A percentile compares a stretch with the other conserved stretches of the same genome.
Conservation (phyloP, 805 yeast genomes). For the Candida sanyiensis region DNA sequence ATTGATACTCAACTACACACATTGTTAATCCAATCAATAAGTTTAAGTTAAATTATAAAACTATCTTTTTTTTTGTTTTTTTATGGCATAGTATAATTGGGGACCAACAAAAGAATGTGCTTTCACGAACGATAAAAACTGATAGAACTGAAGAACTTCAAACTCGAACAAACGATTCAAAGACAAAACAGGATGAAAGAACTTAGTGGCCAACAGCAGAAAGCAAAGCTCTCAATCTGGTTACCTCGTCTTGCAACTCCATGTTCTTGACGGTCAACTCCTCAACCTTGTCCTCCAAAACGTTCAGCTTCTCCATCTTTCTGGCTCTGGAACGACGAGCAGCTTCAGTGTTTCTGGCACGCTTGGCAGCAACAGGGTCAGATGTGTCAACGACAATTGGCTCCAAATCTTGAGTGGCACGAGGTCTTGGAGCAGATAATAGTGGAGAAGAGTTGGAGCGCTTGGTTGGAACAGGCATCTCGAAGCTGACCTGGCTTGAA, state of each 20-base stretch:
- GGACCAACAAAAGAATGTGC: too few relatives aligned
- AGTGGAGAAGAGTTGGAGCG: constrained; percentile 13
- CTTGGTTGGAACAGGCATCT: constrained; percentile 8
- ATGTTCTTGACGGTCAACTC: constrained; percentile 53
- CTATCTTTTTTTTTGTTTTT: too few relatives aligned
- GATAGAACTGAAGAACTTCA: constrained; percentile 1
- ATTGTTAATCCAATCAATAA: too few relatives aligned
- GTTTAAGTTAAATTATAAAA: too few relatives aligned
- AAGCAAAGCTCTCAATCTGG: constrained; percentile 48
- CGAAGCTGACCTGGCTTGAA: constrained; percentile 23
- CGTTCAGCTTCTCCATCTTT: constrained; percentile 81
- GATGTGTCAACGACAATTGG: constrained; percentile 55
- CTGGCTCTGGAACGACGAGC: constrained; percentile 94
- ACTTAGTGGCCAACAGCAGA: constrained; percentile 16
- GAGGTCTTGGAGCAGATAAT: constrained; percentile 42
- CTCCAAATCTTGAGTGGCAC: constrained; percentile 49
- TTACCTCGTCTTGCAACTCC: constrained; percentile 57
- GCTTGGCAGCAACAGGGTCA: constrained; percentile 73
- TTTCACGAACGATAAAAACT: not conserved
- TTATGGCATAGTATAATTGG: too few relatives aligned
- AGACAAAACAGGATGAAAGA: not conserved
- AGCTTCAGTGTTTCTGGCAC: constrained; percentile 95
- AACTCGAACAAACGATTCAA: constrained; percentile 5
- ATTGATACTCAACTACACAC: too few relatives aligned
- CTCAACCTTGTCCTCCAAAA: constrained; percentile 74